phyloP scores from a whole-genome alignment of 1,139 yeast species.

The Hyphopichia wangnamkhiaoensis region DNA sequence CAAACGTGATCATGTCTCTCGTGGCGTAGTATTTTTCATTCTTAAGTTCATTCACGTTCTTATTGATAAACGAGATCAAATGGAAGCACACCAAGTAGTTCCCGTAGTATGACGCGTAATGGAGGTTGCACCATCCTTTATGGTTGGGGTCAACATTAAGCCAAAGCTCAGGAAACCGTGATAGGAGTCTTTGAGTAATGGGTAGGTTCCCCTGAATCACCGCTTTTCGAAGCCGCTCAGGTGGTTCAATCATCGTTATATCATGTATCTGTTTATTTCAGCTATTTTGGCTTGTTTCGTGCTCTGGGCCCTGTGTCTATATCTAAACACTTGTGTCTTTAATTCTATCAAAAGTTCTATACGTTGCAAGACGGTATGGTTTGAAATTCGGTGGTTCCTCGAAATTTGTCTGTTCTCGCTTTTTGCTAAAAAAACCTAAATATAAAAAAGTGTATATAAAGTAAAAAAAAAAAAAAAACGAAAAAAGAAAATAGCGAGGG shows the following conservation, averaged over 20 bases:
- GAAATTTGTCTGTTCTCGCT: too few relatives aligned
- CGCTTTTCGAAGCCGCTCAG: conserved; percentile 71
- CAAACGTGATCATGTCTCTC: conserved; percentile 55
- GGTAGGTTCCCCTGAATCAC: conserved; percentile 69
- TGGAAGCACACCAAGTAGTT: conserved; percentile 75
- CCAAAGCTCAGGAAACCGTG: conserved; percentile 74
- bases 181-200: conserved; percentile 69
- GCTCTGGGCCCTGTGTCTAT: too few relatives aligned
- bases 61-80: conserved; percentile 38
- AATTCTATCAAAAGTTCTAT: too few relatives aligned
- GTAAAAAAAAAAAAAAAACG: too few relatives aligned
- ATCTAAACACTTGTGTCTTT: too few relatives aligned
- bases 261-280: conserved; percentile 26
- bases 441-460: too few relatives aligned
- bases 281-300: not conserved
- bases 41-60: conserved; percentile 17
- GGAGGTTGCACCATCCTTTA: conserved; percentile 89
- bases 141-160: conserved; percentile 65
- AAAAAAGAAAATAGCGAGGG: too few relatives aligned
- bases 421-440: too few relatives aligned
- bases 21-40: conserved; percentile 15
- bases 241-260: conserved; percentile 57
- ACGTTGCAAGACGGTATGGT: too few relatives aligned
- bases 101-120: conserved; percentile 83
- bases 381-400: too few relatives aligned